Conservation (phyloP, 1,284 basidiomycete genomes). For the Taiwanofungus camphoratus region DNA sequence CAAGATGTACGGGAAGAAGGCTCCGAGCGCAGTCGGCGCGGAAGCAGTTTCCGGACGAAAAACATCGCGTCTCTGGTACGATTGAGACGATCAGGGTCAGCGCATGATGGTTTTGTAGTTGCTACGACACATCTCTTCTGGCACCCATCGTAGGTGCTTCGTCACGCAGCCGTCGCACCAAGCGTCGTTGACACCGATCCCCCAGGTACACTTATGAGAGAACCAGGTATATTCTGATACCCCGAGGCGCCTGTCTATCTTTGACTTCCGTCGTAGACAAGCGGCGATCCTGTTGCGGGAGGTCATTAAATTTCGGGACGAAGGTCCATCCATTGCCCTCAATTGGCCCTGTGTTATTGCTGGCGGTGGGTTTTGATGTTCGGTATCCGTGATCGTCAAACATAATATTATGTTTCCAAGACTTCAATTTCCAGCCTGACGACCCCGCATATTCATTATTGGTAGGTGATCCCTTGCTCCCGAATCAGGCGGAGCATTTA, state of each 20-base stretch:
- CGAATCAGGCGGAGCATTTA: conserved; percentile 50
- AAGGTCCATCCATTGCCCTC: conserved; percentile 30
- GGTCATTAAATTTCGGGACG: conserved; percentile 51
- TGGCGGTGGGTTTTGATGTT: conserved; percentile 76
- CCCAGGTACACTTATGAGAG: conserved; percentile 84
- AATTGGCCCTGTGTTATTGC: conserved; percentile 79
- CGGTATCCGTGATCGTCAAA: too few species aligned
- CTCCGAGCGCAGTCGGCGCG: conserved; percentile 36
- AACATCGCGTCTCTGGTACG: conserved; percentile 80
- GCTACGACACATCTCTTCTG: conserved; percentile 91
- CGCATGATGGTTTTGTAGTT: conserved; percentile 54
- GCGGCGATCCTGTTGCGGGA: conserved; percentile 66
- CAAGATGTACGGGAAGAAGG: conserved; percentile 41
- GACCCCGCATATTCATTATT: conserved; percentile 87
- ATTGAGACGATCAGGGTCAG: conserved; percentile 40
- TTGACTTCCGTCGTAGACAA: conserved; percentile 44
- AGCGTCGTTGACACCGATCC: not conserved
- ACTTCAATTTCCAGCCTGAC: conserved; percentile 89
- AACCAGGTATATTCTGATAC: conserved; percentile 51
- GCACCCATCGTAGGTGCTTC: conserved; percentile 71
- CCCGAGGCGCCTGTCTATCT: too few species aligned
- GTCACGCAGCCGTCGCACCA: not conserved
- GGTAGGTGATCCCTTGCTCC: conserved; percentile 50
- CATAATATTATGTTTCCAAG: conserved; percentile 35
- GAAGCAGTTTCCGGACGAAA: conserved; percentile 68